Evolutionary conservation across 768 basidiomycete species (phyloP).

Genomic region (Hygrophoropsis aurantiaca): DNA sequence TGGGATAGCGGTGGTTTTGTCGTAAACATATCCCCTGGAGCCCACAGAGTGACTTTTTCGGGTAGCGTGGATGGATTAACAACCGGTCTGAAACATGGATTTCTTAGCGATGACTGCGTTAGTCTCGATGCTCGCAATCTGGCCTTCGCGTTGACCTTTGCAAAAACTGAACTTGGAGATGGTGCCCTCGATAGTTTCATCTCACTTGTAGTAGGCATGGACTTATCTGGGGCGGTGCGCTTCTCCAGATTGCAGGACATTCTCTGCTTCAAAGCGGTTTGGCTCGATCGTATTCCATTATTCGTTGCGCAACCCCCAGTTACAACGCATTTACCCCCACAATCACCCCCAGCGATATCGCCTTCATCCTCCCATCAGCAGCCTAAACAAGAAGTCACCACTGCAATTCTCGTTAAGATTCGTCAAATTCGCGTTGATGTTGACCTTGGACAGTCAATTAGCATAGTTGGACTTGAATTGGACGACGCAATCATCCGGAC

Average conservation of each 20-base stretch:
- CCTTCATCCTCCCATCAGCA: conserved; percentile 16
- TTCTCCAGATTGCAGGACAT: conserved; percentile 90
- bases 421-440: conserved; percentile 72
- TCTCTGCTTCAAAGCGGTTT: conserved; percentile 92
- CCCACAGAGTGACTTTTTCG: conserved; percentile 69
- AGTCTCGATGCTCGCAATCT: conserved; percentile 81
- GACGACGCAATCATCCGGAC: conserved; percentile 64
- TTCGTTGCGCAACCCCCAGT: conserved; percentile 46
- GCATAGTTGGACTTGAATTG: conserved; percentile 64
- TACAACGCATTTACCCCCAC: conserved; percentile 16
- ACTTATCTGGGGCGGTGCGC: conserved; percentile 74
- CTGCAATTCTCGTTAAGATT: conserved; percentile 65
- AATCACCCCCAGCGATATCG: conserved; percentile 17
- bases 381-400: conserved; percentile 50
- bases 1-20: conserved; percentile 97
- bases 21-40: conserved; percentile 72
- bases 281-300: conserved; percentile 84
- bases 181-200: conserved; percentile 49
- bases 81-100: conserved; percentile 80
- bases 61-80: conserved; percentile 82
- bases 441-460: conserved; percentile 87
- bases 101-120: conserved; percentile 80
- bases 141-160: conserved; percentile 70
- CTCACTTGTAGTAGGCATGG: conserved; percentile 81
- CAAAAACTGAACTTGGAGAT: conserved; percentile 43